Evolutionary conservation across 139 green algal species (phyloP).

Genomic region (Chlorella vulgaris): DNA sequence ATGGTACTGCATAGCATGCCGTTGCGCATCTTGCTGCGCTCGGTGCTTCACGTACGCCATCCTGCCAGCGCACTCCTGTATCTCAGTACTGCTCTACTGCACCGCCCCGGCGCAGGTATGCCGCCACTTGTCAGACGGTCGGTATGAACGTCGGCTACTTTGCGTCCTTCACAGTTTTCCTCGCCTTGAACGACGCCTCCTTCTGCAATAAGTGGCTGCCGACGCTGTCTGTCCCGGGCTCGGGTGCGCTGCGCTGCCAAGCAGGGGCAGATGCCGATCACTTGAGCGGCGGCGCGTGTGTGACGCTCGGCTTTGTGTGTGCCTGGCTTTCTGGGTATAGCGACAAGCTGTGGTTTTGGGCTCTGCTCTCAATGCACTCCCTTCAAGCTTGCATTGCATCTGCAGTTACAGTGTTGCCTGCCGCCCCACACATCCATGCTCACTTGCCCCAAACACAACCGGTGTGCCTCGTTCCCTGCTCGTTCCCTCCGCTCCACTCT

Average conservation of each 20-base stretch:
- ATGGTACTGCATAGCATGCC: too few relatives aligned
- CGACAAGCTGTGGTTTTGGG: neutral
- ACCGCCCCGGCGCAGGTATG: constrained; percentile 52
- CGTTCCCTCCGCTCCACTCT: neutral
- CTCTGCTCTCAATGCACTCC: too few relatives aligned
- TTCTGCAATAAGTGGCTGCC: constrained; percentile 85
- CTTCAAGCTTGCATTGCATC: too few relatives aligned
- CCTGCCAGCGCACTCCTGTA: neutral
- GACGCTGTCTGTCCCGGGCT: neutral
- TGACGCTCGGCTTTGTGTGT: too few relatives aligned
- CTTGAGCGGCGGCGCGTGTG: too few relatives aligned
- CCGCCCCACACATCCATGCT: neutral
- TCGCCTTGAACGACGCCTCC: constrained; percentile 81
- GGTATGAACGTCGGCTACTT: constrained; percentile 93
- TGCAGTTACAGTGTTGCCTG: too few relatives aligned
- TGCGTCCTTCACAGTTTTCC: constrained; percentile 92
- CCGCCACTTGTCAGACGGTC: constrained; percentile 92
- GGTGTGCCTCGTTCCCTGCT: too few relatives aligned
- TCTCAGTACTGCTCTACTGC: neutral
- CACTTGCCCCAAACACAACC: too few relatives aligned
- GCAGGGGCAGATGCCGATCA: too few relatives aligned
- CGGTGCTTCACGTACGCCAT: too few relatives aligned
- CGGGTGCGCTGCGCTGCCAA: neutral
- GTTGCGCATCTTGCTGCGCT: too few relatives aligned
- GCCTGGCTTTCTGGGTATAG: too few relatives aligned